Evolutionary conservation across 2,329 filamentous ascomycete genomes (phyloP), one percentile per base, ranked within the genome.

Genomic region (Diaporthe nobilis): DNA sequence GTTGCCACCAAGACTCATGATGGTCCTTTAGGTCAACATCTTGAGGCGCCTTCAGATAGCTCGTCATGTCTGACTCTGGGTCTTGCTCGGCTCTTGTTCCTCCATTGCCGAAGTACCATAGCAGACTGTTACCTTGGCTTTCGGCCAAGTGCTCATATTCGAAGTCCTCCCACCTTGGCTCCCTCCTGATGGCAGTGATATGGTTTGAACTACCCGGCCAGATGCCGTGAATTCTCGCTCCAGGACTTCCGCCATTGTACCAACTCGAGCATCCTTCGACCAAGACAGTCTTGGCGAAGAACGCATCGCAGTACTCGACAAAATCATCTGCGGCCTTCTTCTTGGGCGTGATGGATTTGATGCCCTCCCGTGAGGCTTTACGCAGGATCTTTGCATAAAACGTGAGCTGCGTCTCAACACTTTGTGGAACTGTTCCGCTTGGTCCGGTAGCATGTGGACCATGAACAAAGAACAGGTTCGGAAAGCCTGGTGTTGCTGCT

Each of bases 191-290:
- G 20, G 90, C 86, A 2, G 91, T 92, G 44, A 91, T 84, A 78
- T 93, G 91, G 0, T 89, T 86, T 1, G 92, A 92, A 78, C 91
- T 93, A 0, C 93, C 93, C 0, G 93, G 93, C 90, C 93, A 95
- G 9, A 94, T 81, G 0, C 92, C 93, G 77, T 94, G 91, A 34
- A 95, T 91, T 5, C 92, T 85, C 0, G 87, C 89, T 0, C 92
- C 92, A 0, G 92, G 89, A 8, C 84, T 84, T 0, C 91, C 91
- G 17, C 93, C 91, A 76, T 95, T 95, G 76, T 93, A 93, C 93
- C 93, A 95, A 47, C 63, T 67, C 0, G 90, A 93, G 55, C 93
- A 95, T 74, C 90, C 89, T 71, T 92, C 90, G 0, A 87, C 86
- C 74, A 92, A 82, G 2, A 91, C 89, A 0, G 89, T 91, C 31